phyloP scores from a whole-genome alignment of 176 grass and related monocot species.

The Eragrostis nindensis region DNA sequence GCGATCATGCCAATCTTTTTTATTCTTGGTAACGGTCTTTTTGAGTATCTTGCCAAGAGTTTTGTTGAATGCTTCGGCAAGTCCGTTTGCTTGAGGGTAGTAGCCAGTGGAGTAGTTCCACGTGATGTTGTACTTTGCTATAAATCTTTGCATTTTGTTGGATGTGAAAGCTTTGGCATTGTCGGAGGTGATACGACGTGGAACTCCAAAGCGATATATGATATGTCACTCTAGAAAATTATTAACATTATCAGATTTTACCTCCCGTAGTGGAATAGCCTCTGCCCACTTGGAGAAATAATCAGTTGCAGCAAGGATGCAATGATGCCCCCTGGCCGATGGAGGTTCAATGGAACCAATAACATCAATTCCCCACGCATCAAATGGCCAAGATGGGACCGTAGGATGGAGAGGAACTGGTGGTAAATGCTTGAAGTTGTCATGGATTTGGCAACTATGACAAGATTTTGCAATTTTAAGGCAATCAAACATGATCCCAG shows the following conservation, averaged over 20 bases:
- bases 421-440: not conserved
- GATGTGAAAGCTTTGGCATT: not conserved
- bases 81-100: not conserved
- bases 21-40: not conserved
- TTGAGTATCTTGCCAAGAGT: not conserved
- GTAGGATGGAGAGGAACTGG: not conserved
- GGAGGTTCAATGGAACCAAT: not conserved
- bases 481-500: not conserved
- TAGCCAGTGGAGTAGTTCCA: not conserved
- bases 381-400: not conserved
- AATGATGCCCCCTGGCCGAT: not conserved
- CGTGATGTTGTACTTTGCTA: not conserved
- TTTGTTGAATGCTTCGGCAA: not conserved
- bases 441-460: not conserved
- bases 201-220: not conserved
- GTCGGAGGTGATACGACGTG: not conserved
- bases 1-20: not conserved
- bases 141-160: not conserved
- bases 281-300: not conserved
- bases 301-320: not conserved
- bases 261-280: not conserved
- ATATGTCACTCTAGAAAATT: not conserved
- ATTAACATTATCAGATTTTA: not conserved
- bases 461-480: not conserved
- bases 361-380: not conserved